A percentile compares a stretch with the other conserved stretches of the same genome.
Evolutionary conservation across 352 stramenopile species (phyloP).

Genomic region (Phytopythium montanum): DNA sequence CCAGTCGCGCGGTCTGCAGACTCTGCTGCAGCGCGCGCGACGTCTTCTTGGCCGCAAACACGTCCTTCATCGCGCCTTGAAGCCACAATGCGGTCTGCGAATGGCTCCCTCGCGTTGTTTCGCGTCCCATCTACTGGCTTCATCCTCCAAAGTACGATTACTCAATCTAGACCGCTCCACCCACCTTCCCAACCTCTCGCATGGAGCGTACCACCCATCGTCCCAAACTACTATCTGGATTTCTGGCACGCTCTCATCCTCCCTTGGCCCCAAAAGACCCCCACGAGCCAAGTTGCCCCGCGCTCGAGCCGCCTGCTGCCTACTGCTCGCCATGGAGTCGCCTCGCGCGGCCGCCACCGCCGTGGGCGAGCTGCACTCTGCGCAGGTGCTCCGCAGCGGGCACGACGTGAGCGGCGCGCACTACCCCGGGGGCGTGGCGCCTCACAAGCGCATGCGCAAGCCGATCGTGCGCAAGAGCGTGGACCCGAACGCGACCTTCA

Average conservation of each 20-base stretch:
- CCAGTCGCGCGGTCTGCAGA: constrained; percentile 32
- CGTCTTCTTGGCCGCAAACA: constrained; percentile 47
- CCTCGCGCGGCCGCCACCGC: neutral
- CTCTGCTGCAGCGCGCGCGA: constrained; percentile 45
- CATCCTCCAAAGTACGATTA: constrained; percentile 6
- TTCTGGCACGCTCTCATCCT: too few relatives aligned
- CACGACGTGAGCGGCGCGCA: constrained; percentile 69
- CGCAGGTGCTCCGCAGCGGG: constrained; percentile 74
- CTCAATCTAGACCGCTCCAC: constrained; percentile 9
- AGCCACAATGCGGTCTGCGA: neutral
- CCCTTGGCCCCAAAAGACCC: neutral
- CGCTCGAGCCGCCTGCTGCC: neutral
- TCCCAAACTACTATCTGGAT: too few relatives aligned
- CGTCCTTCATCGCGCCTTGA: constrained; percentile 37
- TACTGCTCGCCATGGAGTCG: constrained; percentile 19
- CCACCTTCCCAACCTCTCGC: neutral
- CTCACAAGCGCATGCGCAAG: constrained; percentile 84
- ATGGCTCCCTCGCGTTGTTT: constrained; percentile 8
- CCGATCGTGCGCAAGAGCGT: constrained; percentile 86
- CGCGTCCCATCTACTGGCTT: constrained; percentile 1
- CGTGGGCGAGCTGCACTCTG: constrained; percentile 57
- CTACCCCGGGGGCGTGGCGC: constrained; percentile 62
- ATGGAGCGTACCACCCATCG: neutral
- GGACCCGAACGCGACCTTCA: constrained; percentile 84
- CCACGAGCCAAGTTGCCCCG: neutral